These are phyloP conservation scores for Pseudognaphalium luteoalbum DNA, from an alignment of 129 eudicot genomes.

Conservation along the genomic window DNA sequence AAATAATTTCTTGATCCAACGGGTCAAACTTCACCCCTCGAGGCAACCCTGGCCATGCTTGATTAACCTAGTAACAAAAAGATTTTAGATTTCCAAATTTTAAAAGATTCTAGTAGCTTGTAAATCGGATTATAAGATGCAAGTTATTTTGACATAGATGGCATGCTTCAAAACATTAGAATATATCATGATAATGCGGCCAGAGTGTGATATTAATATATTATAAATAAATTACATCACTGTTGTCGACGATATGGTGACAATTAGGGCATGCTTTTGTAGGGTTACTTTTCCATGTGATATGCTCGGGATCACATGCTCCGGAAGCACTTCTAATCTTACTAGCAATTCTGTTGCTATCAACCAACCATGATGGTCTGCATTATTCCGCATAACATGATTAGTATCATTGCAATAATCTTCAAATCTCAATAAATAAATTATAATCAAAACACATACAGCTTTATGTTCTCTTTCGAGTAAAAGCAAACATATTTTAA, in stretches of 20 bases:
- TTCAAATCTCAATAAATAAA: not conserved
- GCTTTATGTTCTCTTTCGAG: constrained; percentile 1
- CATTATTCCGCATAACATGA: constrained; percentile 25
- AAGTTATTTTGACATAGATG: not conserved
- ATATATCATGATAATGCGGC: not conserved
- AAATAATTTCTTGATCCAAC: constrained; percentile 77
- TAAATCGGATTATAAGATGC: not conserved
- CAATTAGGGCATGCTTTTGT: constrained; percentile 83
- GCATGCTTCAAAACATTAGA: not conserved
- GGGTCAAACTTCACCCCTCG: constrained; percentile 97
- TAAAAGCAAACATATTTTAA: not conserved
- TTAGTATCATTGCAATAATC: not conserved
- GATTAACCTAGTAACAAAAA: constrained; percentile 50
- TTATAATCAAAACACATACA: not conserved
- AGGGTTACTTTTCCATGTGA: constrained; percentile 85
- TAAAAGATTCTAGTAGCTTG: not conserved
- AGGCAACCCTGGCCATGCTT: constrained; percentile 96
- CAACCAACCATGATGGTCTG: constrained; percentile 97
- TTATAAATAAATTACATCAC: constrained; percentile 52
- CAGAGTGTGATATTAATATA: constrained; percentile 3
- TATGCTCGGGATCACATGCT: constrained; percentile 49
- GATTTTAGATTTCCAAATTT: not conserved
- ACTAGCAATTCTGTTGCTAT: constrained; percentile 77
- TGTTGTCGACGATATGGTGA: constrained; percentile 72
- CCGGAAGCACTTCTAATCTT: constrained; percentile 84